Base-by-base conservation (phyloP, 2,329 filamentous ascomycete species). In the Curvularia sp. region DNA sequence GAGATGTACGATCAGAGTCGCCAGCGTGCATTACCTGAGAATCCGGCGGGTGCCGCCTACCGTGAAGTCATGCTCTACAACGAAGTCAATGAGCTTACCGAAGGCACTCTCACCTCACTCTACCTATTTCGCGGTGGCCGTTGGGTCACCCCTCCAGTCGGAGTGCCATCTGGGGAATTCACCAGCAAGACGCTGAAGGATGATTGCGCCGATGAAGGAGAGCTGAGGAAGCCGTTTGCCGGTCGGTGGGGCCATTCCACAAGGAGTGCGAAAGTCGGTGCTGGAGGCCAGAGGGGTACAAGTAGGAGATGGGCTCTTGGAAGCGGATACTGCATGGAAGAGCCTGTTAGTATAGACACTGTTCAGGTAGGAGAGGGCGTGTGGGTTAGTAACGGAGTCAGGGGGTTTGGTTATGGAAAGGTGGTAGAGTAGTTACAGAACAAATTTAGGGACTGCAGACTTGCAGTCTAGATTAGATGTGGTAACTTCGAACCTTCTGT, bases 341-440 rank as follows among this genome's bases (percentile, higher is more conserved):
- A 87, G 61, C 76, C 80, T 3, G 80, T 97, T 15, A 75, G 75
- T n/a, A 80, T 80, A 2, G 78, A 82, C 12, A 87, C 87, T 6
- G 75, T 97, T 12, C 72, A 81, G 3, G 82, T 91, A 63, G 91
- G 89, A 1, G 93, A 97, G 75, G 83, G 88, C 52, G 90, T 93
- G 61, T 96, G 92, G 90, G 79, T 97, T 52, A 97, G 93, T 75
- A 97, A 94, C 75, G 93, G 91, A 0, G 89, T 94, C 1, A 85
- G 90, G 63, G 94, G 94, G 0, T 97, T 96, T 71, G 68, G 71
- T 21, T 72, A 67, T 64, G 74, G 74, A 46, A 72, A 54, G 42
- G 73, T 78, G 1, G 73, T 78, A 3, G 67, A 63, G 48, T 70
- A 46, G 28, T 27, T n/a, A 15, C 28, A 6, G 18, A 12, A 32